A percentile compares a stretch with the other conserved stretches of the same genome.
phyloP scores from a whole-genome alignment of 441 rosid species.

The Populus hybrid region DNA sequence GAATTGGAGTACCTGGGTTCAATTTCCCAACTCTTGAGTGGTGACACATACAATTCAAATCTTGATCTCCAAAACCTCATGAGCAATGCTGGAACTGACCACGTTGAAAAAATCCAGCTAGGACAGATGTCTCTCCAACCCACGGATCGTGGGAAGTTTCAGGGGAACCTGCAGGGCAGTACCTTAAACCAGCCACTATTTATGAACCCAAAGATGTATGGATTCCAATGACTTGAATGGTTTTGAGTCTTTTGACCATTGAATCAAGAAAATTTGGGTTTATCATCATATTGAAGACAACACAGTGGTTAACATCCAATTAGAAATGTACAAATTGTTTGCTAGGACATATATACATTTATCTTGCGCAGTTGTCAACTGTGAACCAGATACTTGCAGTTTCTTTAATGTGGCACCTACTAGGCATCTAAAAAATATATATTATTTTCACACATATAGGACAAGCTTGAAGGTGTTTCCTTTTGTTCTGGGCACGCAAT shows the following conservation, averaged over 20 bases:
- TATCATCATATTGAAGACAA: background rate
- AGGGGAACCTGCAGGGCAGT: slow-evolving; percentile 26
- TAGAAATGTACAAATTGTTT: background rate
- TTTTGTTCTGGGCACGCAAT: background rate
- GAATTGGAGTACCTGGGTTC: slow-evolving; percentile 64
- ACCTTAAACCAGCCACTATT: slow-evolving; percentile 37
- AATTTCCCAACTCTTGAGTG: slow-evolving; percentile 47
- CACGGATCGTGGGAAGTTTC: slow-evolving; percentile 43
- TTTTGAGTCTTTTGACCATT: background rate
- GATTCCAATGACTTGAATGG: slow-evolving; percentile 28
- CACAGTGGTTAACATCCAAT: background rate
- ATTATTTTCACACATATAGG: background rate
- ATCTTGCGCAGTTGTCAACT: background rate
- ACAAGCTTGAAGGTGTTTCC: background rate
- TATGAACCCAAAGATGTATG: slow-evolving; percentile 30
- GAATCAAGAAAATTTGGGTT: background rate
- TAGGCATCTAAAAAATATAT: background rate
- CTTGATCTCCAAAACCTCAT: slow-evolving; percentile 30
- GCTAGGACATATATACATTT: background rate
- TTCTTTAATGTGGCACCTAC: background rate
- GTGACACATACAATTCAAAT: slow-evolving; percentile 29
- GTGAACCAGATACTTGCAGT: background rate
- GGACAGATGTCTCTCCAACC: slow-evolving; percentile 20
- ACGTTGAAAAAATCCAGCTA: slow-evolving; percentile 23
- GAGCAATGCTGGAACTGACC: slow-evolving; percentile 13